These are phyloP conservation scores for Vitis rotundifolia DNA, from an alignment of 164 flowering plant genomes.

Conservation along the genomic window DNA sequence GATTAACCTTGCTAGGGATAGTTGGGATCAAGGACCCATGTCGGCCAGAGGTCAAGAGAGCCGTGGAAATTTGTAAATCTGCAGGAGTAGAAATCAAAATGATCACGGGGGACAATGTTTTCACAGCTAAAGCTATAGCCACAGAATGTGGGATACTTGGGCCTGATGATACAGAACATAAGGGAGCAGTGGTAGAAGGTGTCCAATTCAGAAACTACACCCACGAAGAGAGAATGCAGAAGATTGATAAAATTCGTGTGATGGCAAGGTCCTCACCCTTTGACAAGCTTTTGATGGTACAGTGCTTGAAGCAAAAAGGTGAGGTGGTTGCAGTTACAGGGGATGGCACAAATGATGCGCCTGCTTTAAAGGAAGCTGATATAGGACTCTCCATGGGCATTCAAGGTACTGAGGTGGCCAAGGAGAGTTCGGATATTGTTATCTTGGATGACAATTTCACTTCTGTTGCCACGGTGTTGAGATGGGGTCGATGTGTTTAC, in stretches of 20 bases:
- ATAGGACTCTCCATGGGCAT: constrained; percentile 83
- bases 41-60: constrained; percentile 54
- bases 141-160: constrained; percentile 72
- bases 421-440: constrained; percentile 79
- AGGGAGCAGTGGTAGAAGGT: constrained; percentile 63
- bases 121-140: constrained; percentile 79
- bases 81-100: constrained; percentile 74
- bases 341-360: constrained; percentile 84
- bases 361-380: constrained; percentile 77
- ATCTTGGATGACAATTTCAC: constrained; percentile 69
- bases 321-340: constrained; percentile 81
- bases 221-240: constrained; percentile 48
- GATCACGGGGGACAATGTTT: constrained; percentile 82
- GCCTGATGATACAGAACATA: constrained; percentile 8
- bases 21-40: constrained; percentile 82
- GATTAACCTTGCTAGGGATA: constrained; percentile 54
- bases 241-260: constrained; percentile 52
- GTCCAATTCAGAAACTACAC: constrained; percentile 58
- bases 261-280: constrained; percentile 81
- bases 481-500: constrained; percentile 78
- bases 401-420: constrained; percentile 79
- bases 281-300: constrained; percentile 76
- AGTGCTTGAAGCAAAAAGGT: constrained; percentile 61
- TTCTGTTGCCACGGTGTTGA: constrained; percentile 60
- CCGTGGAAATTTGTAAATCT: constrained; percentile 49